A percentile compares a stretch with the other conserved stretches of the same genome.
Evolutionary conservation across 2,329 filamentous ascomycete genomes (phyloP).

Genomic region (Lecanosticta acicola): DNA sequence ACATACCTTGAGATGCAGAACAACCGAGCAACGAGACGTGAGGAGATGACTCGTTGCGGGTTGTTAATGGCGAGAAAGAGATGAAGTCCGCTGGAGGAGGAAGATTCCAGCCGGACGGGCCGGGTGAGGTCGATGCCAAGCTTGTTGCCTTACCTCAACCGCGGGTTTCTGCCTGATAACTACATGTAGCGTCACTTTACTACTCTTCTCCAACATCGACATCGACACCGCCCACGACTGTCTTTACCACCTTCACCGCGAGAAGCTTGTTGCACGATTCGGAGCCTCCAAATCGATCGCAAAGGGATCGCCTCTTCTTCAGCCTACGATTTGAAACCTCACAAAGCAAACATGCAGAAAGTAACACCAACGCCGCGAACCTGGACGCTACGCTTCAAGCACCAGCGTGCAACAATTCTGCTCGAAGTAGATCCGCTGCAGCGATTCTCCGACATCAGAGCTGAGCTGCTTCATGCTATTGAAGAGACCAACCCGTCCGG

Average conservation of each 20-base stretch:
- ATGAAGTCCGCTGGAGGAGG: not conserved
- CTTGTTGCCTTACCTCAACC: not conserved
- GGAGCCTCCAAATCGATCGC: not conserved
- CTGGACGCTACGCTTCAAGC: conserved; percentile 44
- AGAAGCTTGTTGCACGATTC: not conserved
- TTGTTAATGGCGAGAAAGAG: not conserved
- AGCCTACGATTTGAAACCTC: too few species aligned
- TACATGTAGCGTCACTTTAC: too few species aligned
- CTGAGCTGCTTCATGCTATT: conserved; percentile 39
- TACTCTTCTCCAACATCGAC: too few species aligned
- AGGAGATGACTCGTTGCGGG: not conserved
- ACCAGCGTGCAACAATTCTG: conserved; percentile 42
- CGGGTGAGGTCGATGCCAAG: not conserved
- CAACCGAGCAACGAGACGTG: conserved; percentile 1
- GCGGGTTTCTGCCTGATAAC: not conserved
- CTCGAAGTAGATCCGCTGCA: conserved; percentile 42
- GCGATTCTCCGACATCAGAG: conserved; percentile 37
- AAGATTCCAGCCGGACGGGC: not conserved
- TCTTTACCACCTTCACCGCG: not conserved
- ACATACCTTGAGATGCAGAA: not conserved
- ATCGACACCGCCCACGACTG: not conserved
- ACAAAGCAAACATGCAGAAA: conserved; percentile 1
- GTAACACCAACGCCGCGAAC: conserved; percentile 27
- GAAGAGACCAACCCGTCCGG: conserved; percentile 35
- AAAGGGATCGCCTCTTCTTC: too few species aligned